phyloP scores from a whole-genome alignment of 495 filamentous ascomycete genomes.

The Viridothelium virens region DNA sequence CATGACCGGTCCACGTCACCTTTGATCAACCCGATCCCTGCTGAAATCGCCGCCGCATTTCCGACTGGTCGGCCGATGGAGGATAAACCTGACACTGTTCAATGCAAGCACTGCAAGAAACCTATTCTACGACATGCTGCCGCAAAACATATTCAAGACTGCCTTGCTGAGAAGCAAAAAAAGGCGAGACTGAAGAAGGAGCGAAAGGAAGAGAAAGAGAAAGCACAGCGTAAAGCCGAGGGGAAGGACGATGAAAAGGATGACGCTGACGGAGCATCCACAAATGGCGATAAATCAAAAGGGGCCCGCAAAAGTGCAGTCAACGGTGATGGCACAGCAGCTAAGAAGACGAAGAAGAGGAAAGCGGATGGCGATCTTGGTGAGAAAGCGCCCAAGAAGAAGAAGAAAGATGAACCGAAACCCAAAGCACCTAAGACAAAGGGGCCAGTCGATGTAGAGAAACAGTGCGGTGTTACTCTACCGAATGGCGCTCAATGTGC shows the following conservation, averaged over 20 bases:
- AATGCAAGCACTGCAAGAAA: conserved; percentile 42
- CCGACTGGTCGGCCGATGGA: conserved; percentile 58
- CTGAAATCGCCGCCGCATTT: conserved; percentile 61
- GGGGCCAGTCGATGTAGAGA: conserved; percentile 93
- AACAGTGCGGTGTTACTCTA: conserved; percentile 88
- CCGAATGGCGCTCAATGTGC: conserved; percentile 83
- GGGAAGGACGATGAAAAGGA: conserved; percentile 31
- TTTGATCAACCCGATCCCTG: conserved; percentile 66
- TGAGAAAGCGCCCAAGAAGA: conserved; percentile 46
- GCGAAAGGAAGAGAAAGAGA: conserved; percentile 47
- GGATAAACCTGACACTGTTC: conserved; percentile 33
- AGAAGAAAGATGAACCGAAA: conserved; percentile 91
- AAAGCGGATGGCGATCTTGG: conserved; percentile 60
- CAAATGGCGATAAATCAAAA: conserved; percentile 42
- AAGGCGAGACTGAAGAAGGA: conserved; percentile 42
- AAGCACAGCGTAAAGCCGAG: conserved; percentile 38
- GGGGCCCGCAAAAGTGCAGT: conserved; percentile 62
- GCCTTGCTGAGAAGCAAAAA: conserved; percentile 44
- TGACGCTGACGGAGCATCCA: conserved; percentile 19
- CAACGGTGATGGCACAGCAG: conserved; percentile 47
- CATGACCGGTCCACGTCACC: conserved; percentile 43
- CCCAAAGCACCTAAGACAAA: conserved; percentile 81
- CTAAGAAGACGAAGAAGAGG: conserved; percentile 76
- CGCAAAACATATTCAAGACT: conserved; percentile 35
- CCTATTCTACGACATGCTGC: conserved; percentile 32